A percentile compares a stretch with the other conserved stretches of the same genome.
Conservation (phyloP, 768 basidiomycete genomes). For the Suillus spraguei region DNA sequence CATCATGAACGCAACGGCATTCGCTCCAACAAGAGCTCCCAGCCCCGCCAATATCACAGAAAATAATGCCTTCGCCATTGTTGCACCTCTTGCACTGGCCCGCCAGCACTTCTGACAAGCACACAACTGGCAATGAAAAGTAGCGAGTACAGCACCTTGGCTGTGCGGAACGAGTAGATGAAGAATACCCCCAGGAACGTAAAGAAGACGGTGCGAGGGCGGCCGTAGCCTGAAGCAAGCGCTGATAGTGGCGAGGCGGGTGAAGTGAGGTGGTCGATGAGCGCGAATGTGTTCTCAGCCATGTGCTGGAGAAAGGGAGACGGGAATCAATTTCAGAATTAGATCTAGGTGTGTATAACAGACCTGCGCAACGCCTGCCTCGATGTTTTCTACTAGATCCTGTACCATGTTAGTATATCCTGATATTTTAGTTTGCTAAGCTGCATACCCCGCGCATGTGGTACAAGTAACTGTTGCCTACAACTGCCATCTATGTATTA, state of each 20-base stretch:
- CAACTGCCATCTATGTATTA: conserved; percentile 75
- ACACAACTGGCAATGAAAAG: conserved; percentile 50
- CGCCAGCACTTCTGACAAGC: conserved; percentile 39
- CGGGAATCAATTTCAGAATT: background rate
- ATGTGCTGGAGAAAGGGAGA: conserved; percentile 61
- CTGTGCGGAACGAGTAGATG: conserved; percentile 74
- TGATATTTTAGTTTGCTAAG: conserved; percentile 1
- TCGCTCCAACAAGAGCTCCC: conserved; percentile 64
- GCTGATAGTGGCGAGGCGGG: conserved; percentile 67
- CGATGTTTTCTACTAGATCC: conserved; percentile 83
- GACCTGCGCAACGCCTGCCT: conserved; percentile 73
- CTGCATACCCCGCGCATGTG: conserved; percentile 80
- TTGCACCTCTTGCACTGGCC: conserved; percentile 14
- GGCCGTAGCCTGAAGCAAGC: conserved; percentile 50
- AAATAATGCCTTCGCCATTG: conserved; percentile 42
- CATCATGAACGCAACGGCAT: conserved; percentile 75
- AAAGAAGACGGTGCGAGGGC: conserved; percentile 78
- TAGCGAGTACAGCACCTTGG: conserved; percentile 60
- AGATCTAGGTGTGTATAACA: conserved; percentile 4
- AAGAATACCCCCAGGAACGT: conserved; percentile 68
- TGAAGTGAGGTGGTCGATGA: conserved; percentile 75
- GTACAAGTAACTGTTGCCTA: conserved; percentile 92
- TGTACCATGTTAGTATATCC: conserved; percentile 19
- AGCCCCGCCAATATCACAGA: conserved; percentile 54
- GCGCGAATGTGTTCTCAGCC: conserved; percentile 83